phyloP scores from a whole-genome alignment of 2,329 filamentous ascomycete species.

The Dothideomycetidae sp. region DNA sequence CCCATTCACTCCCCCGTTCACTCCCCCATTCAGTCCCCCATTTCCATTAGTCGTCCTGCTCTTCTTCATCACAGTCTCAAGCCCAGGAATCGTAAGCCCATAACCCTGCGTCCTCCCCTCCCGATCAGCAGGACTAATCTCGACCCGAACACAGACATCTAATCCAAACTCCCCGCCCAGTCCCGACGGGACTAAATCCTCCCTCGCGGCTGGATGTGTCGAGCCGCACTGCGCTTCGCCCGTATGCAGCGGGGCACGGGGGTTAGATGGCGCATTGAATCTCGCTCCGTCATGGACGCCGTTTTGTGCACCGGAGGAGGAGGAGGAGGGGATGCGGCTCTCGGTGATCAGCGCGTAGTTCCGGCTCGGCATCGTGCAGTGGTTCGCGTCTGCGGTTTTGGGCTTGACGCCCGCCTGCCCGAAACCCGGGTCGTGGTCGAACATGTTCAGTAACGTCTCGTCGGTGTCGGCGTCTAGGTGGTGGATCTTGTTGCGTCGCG shows the following conservation, averaged over 20 bases:
- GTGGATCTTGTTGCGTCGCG: conserved; percentile 50
- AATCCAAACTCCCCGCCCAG: conserved; percentile 31
- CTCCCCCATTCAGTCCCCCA: conserved; percentile 1
- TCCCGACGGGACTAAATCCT: conserved; percentile 27
- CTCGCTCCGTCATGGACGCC: conserved; percentile 1
- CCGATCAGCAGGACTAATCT: conserved; percentile 30
- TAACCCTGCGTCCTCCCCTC: conserved; percentile 36
- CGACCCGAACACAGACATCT: conserved; percentile 35
- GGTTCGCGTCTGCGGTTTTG: conserved; percentile 60
- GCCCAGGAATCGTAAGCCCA: conserved; percentile 34
- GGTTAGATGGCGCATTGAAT: conserved; percentile 31
- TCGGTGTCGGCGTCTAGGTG: conserved; percentile 48
- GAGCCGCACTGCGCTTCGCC: conserved; percentile 73
- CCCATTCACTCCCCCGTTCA: not conserved
- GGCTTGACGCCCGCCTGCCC: conserved; percentile 30
- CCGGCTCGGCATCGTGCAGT: conserved; percentile 66
- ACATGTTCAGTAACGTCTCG: conserved; percentile 49
- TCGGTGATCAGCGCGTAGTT: conserved; percentile 53
- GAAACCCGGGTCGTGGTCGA: conserved; percentile 43
- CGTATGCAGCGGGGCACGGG: conserved; percentile 53
- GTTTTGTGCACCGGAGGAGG: conserved; percentile 10
- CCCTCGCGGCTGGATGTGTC: conserved; percentile 52
- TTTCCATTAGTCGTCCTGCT: not conserved
- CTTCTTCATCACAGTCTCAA: conserved; percentile 18
- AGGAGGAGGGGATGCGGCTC: conserved; percentile 20